phyloP scores from a whole-genome alignment of 2,329 filamentous ascomycete genomes.

The Knufia fluminis region DNA sequence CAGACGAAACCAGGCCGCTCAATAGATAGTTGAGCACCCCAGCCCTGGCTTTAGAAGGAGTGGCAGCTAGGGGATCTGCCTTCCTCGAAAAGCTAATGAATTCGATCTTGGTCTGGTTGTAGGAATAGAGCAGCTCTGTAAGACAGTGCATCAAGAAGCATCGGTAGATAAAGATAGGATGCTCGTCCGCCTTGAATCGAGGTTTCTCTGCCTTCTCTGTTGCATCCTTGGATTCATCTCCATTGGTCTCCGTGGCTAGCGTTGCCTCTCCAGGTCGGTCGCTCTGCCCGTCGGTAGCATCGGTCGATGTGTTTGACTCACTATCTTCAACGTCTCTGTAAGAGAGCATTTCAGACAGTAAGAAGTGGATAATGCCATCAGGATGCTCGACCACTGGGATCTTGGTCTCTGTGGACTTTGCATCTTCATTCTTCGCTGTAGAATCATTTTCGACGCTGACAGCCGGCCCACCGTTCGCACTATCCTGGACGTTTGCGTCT shows the following conservation, averaged over 20 bases:
- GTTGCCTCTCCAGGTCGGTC: slow-evolving; percentile 26
- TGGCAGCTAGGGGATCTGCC: slow-evolving; percentile 69
- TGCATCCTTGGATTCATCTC: slow-evolving; percentile 16
- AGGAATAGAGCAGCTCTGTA: slow-evolving; percentile 80
- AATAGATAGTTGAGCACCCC: slow-evolving; percentile 90
- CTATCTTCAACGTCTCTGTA: slow-evolving; percentile 91
- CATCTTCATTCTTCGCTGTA: slow-evolving; percentile 22
- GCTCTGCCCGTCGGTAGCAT: slow-evolving; percentile 18
- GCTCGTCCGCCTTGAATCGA: slow-evolving; percentile 80
- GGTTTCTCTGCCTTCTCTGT: slow-evolving; percentile 60
- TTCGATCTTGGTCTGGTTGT: slow-evolving; percentile 91
- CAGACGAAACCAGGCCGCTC: slow-evolving; percentile 62
- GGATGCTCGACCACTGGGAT: slow-evolving; percentile 81
- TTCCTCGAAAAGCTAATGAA: slow-evolving; percentile 99
- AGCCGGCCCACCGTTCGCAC: slow-evolving; percentile 11
- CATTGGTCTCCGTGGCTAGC: not conserved
- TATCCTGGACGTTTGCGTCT: slow-evolving; percentile 10
- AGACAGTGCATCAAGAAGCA: slow-evolving; percentile 92
- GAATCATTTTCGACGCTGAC: slow-evolving; percentile 35
- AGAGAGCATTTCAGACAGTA: slow-evolving; percentile 82
- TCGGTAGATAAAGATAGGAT: slow-evolving; percentile 92
- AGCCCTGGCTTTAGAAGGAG: slow-evolving; percentile 87
- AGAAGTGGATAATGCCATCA: slow-evolving; percentile 89
- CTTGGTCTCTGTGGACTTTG: slow-evolving; percentile 62
- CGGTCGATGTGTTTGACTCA: slow-evolving; percentile 38